Evolutionary conservation across 2,329 filamentous ascomycete species (phyloP).

Genomic region (Phaeosphaeria sp.): DNA sequence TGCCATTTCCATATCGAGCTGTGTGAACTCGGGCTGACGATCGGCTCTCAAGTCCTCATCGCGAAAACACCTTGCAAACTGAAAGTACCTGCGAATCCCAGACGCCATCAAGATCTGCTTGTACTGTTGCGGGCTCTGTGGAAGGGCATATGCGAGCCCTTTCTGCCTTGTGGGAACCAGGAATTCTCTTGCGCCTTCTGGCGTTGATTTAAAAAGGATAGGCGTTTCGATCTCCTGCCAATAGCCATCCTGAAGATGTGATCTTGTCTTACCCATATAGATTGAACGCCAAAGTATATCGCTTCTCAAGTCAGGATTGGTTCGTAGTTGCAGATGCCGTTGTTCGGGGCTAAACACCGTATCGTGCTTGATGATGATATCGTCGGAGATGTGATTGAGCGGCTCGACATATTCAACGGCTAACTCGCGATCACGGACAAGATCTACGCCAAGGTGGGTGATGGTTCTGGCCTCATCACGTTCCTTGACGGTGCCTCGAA

Average conservation of each 20-base stretch:
- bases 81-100: conserved; percentile 82
- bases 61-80: conserved; percentile 92
- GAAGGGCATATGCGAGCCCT: conserved; percentile 85
- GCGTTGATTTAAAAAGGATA: conserved; percentile 94
- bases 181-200: conserved; percentile 94
- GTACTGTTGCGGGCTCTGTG: conserved; percentile 97
- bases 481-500: conserved; percentile 58
- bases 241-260: conserved; percentile 59
- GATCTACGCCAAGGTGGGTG: conserved; percentile 36
- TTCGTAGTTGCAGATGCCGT: conserved; percentile 85
- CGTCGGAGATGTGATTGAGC: conserved; percentile 75
- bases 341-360: conserved; percentile 76
- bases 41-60: conserved; percentile 94
- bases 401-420: conserved; percentile 66
- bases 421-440: conserved; percentile 62
- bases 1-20: conserved; percentile 93
- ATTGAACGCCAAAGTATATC: conserved; percentile 74
- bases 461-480: conserved; percentile 46
- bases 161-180: conserved; percentile 82
- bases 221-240: conserved; percentile 91
- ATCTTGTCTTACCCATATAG: conserved; percentile 61
- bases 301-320: conserved; percentile 69
- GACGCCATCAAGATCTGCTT: conserved; percentile 97
- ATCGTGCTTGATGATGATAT: conserved; percentile 77
- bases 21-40: conserved; percentile 94